Percentiles rank a stretch among this genome's conserved stretches.
phyloP scores from a whole-genome alignment of 768 basidiomycete species.

The Chalciporus chontae region DNA sequence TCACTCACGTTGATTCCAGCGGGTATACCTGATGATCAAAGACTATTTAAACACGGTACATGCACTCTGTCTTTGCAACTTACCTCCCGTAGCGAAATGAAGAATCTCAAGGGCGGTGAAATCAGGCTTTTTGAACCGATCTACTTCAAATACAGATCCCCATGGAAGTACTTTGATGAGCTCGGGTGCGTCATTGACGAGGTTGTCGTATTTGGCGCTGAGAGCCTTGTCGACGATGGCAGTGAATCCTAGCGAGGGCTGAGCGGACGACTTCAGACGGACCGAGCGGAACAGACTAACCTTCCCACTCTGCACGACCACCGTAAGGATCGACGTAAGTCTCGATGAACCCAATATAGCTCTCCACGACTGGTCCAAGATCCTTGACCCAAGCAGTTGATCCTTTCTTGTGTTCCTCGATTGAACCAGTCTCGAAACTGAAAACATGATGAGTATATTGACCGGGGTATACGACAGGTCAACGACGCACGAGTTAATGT shows the following conservation, averaged over 20 bases:
- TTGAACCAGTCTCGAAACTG: slow-evolving; percentile 72
- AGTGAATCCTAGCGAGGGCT: slow-evolving; percentile 61
- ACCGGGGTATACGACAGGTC: background rate
- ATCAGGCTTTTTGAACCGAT: slow-evolving; percentile 80
- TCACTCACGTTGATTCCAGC: slow-evolving; percentile 73
- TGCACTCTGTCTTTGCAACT: slow-evolving; percentile 6
- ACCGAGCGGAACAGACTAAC: slow-evolving; percentile 29
- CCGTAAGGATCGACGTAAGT: slow-evolving; percentile 89
- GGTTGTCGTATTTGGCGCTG: slow-evolving; percentile 74
- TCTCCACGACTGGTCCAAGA: slow-evolving; percentile 82
- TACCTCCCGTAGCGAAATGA: slow-evolving; percentile 80
- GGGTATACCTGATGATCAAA: slow-evolving; percentile 57
- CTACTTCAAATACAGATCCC: slow-evolving; percentile 67
- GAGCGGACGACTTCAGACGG: background rate
- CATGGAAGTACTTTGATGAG: slow-evolving; percentile 82
- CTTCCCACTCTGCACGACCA: slow-evolving; percentile 92
- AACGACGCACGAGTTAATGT: slow-evolving; percentile 65
- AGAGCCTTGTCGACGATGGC: slow-evolving; percentile 85
- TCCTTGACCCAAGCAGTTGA: slow-evolving; percentile 85
- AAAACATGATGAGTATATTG: background rate
- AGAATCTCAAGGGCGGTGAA: slow-evolving; percentile 84
- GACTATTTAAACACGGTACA: background rate
- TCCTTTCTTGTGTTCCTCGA: slow-evolving; percentile 75
- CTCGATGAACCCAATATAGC: slow-evolving; percentile 84
- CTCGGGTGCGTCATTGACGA: slow-evolving; percentile 74